phyloP scores from a whole-genome alignment of 2,329 filamentous ascomycete species.

The Fusarium abutilonis region DNA sequence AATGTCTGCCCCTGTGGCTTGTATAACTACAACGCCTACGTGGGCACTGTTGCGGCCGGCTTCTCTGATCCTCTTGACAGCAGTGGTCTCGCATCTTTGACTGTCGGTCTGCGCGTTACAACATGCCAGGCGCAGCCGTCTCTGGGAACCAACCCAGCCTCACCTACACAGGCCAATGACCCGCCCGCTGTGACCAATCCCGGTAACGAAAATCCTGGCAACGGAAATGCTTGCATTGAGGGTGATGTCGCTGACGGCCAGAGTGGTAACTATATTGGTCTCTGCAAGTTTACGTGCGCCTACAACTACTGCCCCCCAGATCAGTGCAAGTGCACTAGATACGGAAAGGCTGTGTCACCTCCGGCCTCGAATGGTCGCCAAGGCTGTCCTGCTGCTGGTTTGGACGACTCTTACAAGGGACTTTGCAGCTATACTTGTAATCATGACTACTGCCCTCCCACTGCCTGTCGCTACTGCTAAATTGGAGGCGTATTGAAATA shows the following conservation, averaged over 20 bases:
- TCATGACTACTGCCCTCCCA: constrained; percentile 57
- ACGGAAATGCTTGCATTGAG: constrained; percentile 38
- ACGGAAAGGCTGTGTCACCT: constrained; percentile 45
- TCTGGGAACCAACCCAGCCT: constrained; percentile 43
- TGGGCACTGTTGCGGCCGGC: constrained; percentile 58
- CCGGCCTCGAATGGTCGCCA: constrained; percentile 42
- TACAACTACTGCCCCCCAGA: constrained; percentile 50
- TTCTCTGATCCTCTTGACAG: constrained; percentile 41
- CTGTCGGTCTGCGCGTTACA: constrained; percentile 45
- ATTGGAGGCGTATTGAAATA: not conserved
- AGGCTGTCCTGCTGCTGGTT: constrained; percentile 49
- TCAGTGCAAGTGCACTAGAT: constrained; percentile 48
- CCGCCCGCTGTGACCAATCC: constrained; percentile 4
- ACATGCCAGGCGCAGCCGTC: constrained; percentile 48
- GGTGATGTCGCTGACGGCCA: constrained; percentile 47
- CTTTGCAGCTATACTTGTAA: constrained; percentile 59
- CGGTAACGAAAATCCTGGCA: too few species aligned
- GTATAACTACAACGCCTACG: constrained; percentile 67
- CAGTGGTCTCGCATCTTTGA: constrained; percentile 44
- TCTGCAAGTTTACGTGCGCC: constrained; percentile 49
- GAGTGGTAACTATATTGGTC: constrained; percentile 48
- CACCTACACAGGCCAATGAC: constrained; percentile 52
- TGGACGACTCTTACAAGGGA: constrained; percentile 53
- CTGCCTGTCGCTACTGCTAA: constrained; percentile 43
- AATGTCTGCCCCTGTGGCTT: constrained; percentile 61